Conservation (phyloP, 495 filamentous ascomycete species). For the Aspergillus funiculosus region DNA sequence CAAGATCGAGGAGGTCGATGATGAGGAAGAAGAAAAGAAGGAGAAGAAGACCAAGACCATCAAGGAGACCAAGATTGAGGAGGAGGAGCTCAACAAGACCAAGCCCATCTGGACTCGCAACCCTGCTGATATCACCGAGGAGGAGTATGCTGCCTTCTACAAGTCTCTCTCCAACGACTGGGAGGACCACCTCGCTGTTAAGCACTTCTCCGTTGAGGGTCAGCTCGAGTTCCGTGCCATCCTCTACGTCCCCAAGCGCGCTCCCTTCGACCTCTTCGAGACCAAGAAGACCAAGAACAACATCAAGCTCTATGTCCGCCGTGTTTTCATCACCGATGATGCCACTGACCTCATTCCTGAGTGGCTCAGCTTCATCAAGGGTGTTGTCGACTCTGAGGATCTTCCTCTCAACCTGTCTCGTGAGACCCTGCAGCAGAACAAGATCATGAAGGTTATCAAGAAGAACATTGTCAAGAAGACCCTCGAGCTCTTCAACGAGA, state of each 20-base stretch:
- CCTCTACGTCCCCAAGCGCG: slow-evolving; percentile 98
- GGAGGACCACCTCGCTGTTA: slow-evolving; percentile 98
- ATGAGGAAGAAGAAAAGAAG: slow-evolving; percentile 84
- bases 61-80: slow-evolving; percentile 97
- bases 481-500: slow-evolving; percentile 97
- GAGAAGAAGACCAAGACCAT: slow-evolving; percentile 97
- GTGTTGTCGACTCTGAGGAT: slow-evolving; percentile 99
- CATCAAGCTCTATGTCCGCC: slow-evolving; percentile 99
- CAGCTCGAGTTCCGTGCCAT: slow-evolving; percentile 99
- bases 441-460: slow-evolving; percentile 99
- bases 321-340: slow-evolving; percentile 99
- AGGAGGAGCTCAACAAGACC: slow-evolving; percentile 99
- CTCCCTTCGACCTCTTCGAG: slow-evolving; percentile 99
- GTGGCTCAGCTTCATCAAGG: slow-evolving; percentile 99
- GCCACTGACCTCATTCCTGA: slow-evolving; percentile 98
- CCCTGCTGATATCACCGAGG: slow-evolving; percentile 86
- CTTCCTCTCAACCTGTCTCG: slow-evolving; percentile 97
- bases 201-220: slow-evolving; percentile 99
- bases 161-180: slow-evolving; percentile 98
- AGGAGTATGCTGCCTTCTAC: slow-evolving; percentile 99
- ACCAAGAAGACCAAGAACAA: slow-evolving; percentile 99
- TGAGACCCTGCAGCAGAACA: slow-evolving; percentile 99
- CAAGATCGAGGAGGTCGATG: slow-evolving; percentile 69
- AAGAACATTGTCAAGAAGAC: slow-evolving; percentile 99
- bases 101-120: slow-evolving; percentile 99